Base-by-base conservation (phyloP, 441 rosid species). In the Brassica balearica region DNA sequence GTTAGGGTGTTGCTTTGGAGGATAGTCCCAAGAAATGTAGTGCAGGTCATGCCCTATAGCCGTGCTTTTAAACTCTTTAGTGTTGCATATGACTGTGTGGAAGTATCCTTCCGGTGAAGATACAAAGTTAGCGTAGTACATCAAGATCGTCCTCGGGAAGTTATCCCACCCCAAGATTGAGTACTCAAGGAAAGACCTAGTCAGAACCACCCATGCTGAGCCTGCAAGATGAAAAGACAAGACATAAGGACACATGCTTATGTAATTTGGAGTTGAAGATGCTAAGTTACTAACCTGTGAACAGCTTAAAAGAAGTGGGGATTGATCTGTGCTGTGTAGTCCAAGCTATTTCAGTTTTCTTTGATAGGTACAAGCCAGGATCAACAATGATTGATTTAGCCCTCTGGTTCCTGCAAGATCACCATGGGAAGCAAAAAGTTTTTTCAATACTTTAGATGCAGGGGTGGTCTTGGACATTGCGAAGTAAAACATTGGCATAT, bases 121-220 rank as follows among this genome's bases (percentile, higher is more conserved):
- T 3, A 93, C 89, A 70, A 93, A 90, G 79, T 93, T 93, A 0
- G 96, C 80, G 73, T 93, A 93, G 80, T 93, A 91, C 96, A 93
- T 93, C 38, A 93, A 88, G 43, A 82, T 87, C 36, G 83, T 82
- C 76, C 97, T 87, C 0, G 97, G 93, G 64, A 93, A 89, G 78
- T 88, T 93, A 83, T 93, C 91, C 96, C 97, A 93, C 4, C 97
- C 97, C 91, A 90, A 86, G 38, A 90, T 74, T 72, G 86, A 86
- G 68, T 85, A 93, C 73, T 93, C 96, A 2, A 93, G 74, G 22
- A 93, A 93, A 67, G 95, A 85, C 7, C 93, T 90, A 27, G 96
- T 86, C 43, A 93, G 85, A 90, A 88, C 90, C 86, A 93, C 91
- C 97, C 97, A 93, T 17, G 97, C 97, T 63, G 96, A 93, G 69